Percentiles rank a stretch among this genome's conserved stretches.
These are phyloP conservation scores for Lunasporangiospora selenospora DNA, from an alignment of 192 early-diverging fungal species.

Conservation along the genomic window DNA sequence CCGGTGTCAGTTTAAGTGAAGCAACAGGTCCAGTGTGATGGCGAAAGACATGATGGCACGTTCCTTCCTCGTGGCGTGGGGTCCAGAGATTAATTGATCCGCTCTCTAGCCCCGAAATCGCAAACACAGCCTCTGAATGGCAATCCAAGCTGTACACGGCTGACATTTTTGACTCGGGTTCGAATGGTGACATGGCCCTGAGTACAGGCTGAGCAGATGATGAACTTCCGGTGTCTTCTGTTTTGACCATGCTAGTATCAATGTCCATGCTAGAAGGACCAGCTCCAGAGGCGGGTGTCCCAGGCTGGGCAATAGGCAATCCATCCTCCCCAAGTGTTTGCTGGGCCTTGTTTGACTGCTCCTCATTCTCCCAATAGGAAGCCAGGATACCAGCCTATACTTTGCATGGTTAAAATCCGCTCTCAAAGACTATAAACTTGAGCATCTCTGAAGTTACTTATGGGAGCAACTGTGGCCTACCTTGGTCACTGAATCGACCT, in stretches of 20 bases:
- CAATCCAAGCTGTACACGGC: slow-evolving; percentile 93
- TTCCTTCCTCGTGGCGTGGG: slow-evolving; percentile 94
- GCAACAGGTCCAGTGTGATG: slow-evolving; percentile 89
- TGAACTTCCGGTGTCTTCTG: slow-evolving; percentile 9
- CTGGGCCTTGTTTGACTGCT: slow-evolving; percentile 54
- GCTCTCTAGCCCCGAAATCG: slow-evolving; percentile 79
- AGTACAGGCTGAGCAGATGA: neutral
- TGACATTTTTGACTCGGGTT: slow-evolving; percentile 72
- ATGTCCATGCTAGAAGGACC: slow-evolving; percentile 19
- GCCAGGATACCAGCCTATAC: slow-evolving; percentile 70
- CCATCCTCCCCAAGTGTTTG: slow-evolving; percentile 20
- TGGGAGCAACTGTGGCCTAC: slow-evolving; percentile 33
- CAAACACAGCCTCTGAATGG: slow-evolving; percentile 91
- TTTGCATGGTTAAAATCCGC: neutral
- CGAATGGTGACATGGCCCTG: slow-evolving; percentile 25
- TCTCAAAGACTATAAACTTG: neutral
- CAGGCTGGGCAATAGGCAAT: neutral
- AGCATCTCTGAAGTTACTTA: neutral
- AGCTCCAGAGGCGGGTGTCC: neutral
- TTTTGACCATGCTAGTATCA: slow-evolving; percentile 20
- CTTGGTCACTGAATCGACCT: slow-evolving; percentile 87
- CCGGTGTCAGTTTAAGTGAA: slow-evolving; percentile 78
- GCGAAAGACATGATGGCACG: slow-evolving; percentile 80
- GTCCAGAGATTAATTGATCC: slow-evolving; percentile 88
- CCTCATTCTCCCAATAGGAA: slow-evolving; percentile 90